A percentile compares a stretch with the other conserved stretches of the same genome.
phyloP scores from a whole-genome alignment of 306 rosid species.

The Amphicarpaea edgeworthii region DNA sequence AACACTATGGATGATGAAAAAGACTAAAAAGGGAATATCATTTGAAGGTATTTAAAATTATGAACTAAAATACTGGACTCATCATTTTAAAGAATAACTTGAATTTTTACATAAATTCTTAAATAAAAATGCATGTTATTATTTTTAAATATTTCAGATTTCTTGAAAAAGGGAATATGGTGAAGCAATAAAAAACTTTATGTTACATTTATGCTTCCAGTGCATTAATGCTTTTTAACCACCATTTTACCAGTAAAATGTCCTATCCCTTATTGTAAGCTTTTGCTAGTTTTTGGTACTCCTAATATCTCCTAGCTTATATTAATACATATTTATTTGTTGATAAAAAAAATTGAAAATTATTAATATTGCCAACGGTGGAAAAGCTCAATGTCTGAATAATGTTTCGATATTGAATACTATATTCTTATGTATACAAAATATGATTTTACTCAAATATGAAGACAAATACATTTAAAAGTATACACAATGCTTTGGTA shows the following conservation, averaged over 20 bases:
- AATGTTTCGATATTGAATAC: too few species aligned
- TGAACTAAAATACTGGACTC: background rate
- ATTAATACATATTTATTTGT: too few species aligned
- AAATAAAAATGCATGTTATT: background rate
- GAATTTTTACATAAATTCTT: background rate
- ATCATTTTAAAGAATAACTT: background rate
- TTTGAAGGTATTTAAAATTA: background rate
- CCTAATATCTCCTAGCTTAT: too few species aligned
- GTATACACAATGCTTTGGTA: background rate
- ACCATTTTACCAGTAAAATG: too few species aligned
- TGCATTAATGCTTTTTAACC: too few species aligned
- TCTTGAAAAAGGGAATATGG: too few species aligned
- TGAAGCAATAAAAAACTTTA: too few species aligned
- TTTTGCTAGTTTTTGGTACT: too few species aligned
- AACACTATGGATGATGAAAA: background rate
- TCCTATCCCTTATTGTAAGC: too few species aligned
- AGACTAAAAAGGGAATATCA: background rate
- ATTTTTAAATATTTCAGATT: background rate
- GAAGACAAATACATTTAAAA: background rate
- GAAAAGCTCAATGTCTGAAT: background rate
- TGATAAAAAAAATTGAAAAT: too few species aligned
- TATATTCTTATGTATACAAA: background rate
- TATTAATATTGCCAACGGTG: background rate
- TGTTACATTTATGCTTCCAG: too few species aligned
- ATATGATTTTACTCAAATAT: background rate